These are phyloP conservation scores for Scutellaria galericulata DNA, from an alignment of 257 asterid genomes.

Conservation along the genomic window DNA sequence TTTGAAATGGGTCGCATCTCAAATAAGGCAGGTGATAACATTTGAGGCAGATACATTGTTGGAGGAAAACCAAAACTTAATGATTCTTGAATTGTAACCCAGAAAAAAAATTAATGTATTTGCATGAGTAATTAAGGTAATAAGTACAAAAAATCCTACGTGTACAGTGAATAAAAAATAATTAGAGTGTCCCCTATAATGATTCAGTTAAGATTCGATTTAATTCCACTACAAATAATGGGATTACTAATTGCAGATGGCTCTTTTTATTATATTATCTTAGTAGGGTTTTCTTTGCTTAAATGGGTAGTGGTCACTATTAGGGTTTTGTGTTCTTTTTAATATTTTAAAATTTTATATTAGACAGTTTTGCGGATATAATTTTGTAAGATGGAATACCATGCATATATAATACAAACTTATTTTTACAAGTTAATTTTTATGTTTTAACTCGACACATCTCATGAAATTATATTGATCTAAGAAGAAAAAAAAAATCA, in stretches of 20 bases:
- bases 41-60: too few relatives aligned
- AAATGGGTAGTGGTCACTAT: neutral
- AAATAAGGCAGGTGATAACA: too few relatives aligned
- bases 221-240: constrained; percentile 35
- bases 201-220: constrained; percentile 48
- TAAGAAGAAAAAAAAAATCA: too few relatives aligned
- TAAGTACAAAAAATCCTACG: constrained; percentile 43
- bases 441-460: too few relatives aligned
- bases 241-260: neutral
- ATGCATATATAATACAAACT: too few relatives aligned
- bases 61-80: neutral
- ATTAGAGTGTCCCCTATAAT: constrained; percentile 37
- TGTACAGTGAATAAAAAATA: constrained; percentile 35
- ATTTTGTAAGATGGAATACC: too few relatives aligned
- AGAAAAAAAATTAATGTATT: constrained; percentile 5
- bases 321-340: constrained; percentile 17
- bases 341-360: too few relatives aligned
- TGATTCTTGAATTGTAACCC: neutral
- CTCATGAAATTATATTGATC: too few relatives aligned
- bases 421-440: too few relatives aligned
- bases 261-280: constrained; percentile 30
- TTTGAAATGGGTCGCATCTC: too few relatives aligned
- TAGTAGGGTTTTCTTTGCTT: constrained; percentile 12
- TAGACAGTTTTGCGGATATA: too few relatives aligned
- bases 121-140: constrained; percentile 30